phyloP scores from a whole-genome alignment of 352 stramenopile genomes.

The Pythium pyrilobum region DNA sequence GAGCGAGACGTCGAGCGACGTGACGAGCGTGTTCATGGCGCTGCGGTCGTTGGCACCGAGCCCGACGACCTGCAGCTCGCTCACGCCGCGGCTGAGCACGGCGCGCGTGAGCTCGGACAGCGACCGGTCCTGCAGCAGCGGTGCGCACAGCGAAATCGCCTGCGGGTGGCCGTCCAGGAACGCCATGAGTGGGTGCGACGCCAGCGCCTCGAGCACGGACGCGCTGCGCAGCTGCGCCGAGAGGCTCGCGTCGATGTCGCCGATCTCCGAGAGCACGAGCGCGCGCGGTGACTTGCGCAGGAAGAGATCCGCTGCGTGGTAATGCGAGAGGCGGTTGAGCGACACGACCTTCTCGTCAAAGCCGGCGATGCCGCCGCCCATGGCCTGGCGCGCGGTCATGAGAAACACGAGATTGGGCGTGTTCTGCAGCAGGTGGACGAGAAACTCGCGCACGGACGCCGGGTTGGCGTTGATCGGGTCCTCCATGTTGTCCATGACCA shows the following conservation, averaged over 20 bases:
- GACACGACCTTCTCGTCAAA: conserved; percentile 83
- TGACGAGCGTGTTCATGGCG: conserved; percentile 71
- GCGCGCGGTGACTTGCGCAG: conserved; percentile 70
- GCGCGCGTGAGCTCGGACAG: conserved; percentile 67
- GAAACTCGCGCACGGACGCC: conserved; percentile 45
- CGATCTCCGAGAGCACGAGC: conserved; percentile 62
- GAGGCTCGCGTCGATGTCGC: conserved; percentile 32
- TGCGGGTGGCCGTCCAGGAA: conserved; percentile 79
- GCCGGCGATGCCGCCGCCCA: conserved; percentile 58
- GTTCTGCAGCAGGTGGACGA: conserved; percentile 61
- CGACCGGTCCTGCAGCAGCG: conserved; percentile 68
- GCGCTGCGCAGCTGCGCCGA: conserved; percentile 21
- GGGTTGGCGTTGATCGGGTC: conserved; percentile 70
- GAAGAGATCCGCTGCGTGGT: conserved; percentile 68
- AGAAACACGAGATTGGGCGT: conserved; percentile 56
- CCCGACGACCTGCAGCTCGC: conserved; percentile 59
- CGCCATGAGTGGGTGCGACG: conserved; percentile 67
- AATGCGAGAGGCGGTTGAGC: conserved; percentile 65
- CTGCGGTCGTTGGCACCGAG: conserved; percentile 61
- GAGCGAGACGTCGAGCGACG: conserved; percentile 66
- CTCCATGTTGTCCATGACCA: conserved; percentile 84
- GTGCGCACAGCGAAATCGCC: conserved; percentile 72
- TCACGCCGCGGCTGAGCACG: conserved; percentile 63
- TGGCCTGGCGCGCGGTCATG: conserved; percentile 67
- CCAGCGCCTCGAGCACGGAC: conserved; percentile 55